phyloP scores from a whole-genome alignment of 2,329 filamentous ascomycete genomes.

The Leptographium flavum region DNA sequence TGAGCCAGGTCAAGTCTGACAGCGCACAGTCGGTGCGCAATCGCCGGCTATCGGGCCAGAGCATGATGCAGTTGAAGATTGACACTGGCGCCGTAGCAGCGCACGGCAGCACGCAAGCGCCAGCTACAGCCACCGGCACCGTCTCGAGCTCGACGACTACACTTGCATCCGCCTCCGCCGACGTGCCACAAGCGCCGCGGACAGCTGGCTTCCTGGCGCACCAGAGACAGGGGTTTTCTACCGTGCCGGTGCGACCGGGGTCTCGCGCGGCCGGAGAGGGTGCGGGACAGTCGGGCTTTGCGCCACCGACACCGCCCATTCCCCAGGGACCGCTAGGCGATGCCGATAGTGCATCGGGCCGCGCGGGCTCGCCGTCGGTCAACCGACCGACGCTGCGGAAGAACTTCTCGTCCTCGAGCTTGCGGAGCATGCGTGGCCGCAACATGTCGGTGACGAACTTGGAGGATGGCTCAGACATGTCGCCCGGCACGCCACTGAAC shows the following conservation, averaged over 20 bases:
- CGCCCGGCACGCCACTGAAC: constrained; percentile 61
- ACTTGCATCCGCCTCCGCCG: background rate
- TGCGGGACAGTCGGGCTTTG: constrained; percentile 15
- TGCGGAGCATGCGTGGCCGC: constrained; percentile 58
- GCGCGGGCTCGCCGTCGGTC: constrained; percentile 37
- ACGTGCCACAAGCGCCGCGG: constrained; percentile 14
- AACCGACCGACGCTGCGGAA: constrained; percentile 38
- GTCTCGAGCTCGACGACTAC: background rate
- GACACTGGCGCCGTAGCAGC: constrained; percentile 45
- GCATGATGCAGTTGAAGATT: constrained; percentile 73
- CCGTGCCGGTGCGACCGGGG: constrained; percentile 18
- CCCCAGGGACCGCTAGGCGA: constrained; percentile 16
- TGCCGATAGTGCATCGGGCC: constrained; percentile 12
- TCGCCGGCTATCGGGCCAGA: constrained; percentile 67
- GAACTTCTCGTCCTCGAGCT: constrained; percentile 56
- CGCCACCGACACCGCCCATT: constrained; percentile 20
- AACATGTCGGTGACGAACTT: constrained; percentile 54
- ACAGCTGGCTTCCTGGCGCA: constrained; percentile 24
- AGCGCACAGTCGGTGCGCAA: constrained; percentile 45
- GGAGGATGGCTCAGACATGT: constrained; percentile 50
- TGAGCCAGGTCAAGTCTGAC: constrained; percentile 13
- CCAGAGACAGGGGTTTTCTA: constrained; percentile 26
- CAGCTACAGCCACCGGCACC: background rate
- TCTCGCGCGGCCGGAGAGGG: constrained; percentile 4
- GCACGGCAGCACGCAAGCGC: constrained; percentile 7